Percentiles rank a stretch among this genome's conserved stretches.
phyloP scores from a whole-genome alignment of 257 asterid genomes.

The Ligustrum vulgare region DNA sequence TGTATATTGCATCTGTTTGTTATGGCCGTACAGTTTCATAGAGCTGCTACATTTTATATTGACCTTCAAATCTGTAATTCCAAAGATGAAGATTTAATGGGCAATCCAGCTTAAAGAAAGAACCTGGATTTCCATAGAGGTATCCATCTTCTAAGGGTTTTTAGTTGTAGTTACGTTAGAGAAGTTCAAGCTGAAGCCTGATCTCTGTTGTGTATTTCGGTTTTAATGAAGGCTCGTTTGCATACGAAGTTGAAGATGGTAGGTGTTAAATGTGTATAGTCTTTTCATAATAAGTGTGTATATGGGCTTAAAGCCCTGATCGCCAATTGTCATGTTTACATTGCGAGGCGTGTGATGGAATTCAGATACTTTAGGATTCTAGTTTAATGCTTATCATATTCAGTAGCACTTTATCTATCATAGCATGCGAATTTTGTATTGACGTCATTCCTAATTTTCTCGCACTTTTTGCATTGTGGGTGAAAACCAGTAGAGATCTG shows the following conservation, averaged over 20 bases:
- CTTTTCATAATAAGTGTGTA: conserved; percentile 3
- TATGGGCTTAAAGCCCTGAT: not conserved
- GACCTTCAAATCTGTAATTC: not conserved
- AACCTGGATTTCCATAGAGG: conserved; percentile 12
- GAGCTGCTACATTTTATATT: conserved; percentile 16
- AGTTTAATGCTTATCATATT: not conserved
- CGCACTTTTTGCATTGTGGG: not conserved
- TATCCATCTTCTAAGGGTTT: conserved; percentile 14
- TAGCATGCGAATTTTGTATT: too few relatives aligned
- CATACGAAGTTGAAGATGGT: conserved; percentile 23
- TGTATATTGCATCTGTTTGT: conserved; percentile 59
- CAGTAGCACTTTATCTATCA: not conserved
- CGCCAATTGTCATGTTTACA: not conserved
- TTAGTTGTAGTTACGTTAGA: conserved; percentile 28
- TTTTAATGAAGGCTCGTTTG: conserved; percentile 7
- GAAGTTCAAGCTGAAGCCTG: conserved; percentile 21
- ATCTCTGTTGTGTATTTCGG: conserved; percentile 23
- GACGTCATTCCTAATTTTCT: too few relatives aligned
- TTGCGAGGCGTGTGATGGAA: conserved; percentile 14
- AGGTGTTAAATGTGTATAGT: conserved; percentile 28
- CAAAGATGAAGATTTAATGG: not conserved
- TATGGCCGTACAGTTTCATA: conserved; percentile 76
- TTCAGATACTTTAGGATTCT: not conserved
- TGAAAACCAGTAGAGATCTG: not conserved
- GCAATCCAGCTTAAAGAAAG: conserved; percentile 4